These are phyloP conservation scores for Hypoxylon sp. DNA, from an alignment of 2,329 filamentous ascomycete species.

Conservation along the genomic window DNA sequence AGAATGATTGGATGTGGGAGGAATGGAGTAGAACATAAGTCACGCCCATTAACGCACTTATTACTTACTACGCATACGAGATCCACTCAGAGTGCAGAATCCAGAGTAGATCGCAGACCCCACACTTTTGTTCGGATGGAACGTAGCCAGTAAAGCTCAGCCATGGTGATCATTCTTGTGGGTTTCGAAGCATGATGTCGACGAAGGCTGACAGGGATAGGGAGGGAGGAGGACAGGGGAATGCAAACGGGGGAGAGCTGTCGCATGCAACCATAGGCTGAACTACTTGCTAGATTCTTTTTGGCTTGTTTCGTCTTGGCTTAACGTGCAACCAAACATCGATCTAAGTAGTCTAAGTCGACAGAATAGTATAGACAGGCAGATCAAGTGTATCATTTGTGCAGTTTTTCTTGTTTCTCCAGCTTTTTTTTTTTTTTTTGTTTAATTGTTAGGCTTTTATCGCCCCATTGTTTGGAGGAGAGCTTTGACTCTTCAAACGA, in stretches of 20 bases:
- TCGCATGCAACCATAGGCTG: slow-evolving; percentile 51
- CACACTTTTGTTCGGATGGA: slow-evolving; percentile 48
- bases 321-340: slow-evolving; percentile 45
- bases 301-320: slow-evolving; percentile 55
- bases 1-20: slow-evolving; percentile 55
- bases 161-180: slow-evolving; percentile 52
- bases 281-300: slow-evolving; percentile 32
- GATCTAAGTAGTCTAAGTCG: slow-evolving; percentile 34
- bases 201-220: slow-evolving; percentile 51
- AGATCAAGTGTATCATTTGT: slow-evolving; percentile 29
- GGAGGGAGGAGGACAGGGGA: slow-evolving; percentile 24
- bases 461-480: slow-evolving; percentile 12
- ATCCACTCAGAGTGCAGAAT: slow-evolving; percentile 43
- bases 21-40: slow-evolving; percentile 53
- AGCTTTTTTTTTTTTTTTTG: slow-evolving; percentile 8
- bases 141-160: slow-evolving; percentile 54
- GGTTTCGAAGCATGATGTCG: slow-evolving; percentile 58
- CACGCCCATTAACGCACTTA: slow-evolving; percentile 44
- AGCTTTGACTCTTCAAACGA: slow-evolving; percentile 25
- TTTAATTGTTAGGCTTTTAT: slow-evolving; percentile 11
- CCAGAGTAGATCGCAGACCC: slow-evolving; percentile 46
- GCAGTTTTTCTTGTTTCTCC: slow-evolving; percentile 1
- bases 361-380: slow-evolving; percentile 9
- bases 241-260: slow-evolving; percentile 33
- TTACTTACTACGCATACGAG: slow-evolving; percentile 38